These are phyloP conservation scores for Fagopyrum tataricum DNA, from an alignment of 148 eudicot genomes.

Conservation along the genomic window DNA sequence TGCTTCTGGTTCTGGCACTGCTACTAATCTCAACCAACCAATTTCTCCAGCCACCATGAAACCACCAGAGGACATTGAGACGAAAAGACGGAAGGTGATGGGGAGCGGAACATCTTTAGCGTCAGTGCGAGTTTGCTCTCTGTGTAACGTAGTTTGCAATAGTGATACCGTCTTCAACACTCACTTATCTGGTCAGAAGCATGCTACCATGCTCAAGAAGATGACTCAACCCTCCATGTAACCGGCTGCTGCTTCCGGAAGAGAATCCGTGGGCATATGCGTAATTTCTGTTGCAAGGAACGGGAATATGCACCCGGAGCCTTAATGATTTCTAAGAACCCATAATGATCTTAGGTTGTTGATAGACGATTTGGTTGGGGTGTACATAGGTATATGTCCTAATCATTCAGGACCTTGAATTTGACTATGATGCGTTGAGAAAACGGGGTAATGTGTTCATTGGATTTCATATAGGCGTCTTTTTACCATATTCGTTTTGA, in stretches of 20 bases:
- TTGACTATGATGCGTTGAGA: no score
- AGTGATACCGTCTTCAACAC: constrained; percentile 25
- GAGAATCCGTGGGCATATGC: background rate
- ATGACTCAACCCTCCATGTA: background rate
- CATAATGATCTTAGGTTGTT: no score
- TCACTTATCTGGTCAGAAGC: constrained; percentile 38
- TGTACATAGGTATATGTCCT: background rate
- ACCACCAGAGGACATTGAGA: constrained; percentile 21
- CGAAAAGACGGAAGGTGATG: constrained; percentile 29
- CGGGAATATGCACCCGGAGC: background rate
- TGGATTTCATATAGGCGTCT: no score
- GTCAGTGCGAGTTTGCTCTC: constrained; percentile 22
- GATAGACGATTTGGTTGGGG: background rate
- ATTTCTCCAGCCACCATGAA: background rate
- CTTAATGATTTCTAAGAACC: no score
- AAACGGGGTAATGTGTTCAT: no score
- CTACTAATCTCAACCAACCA: background rate
- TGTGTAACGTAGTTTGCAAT: constrained; percentile 43
- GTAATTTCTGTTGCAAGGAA: background rate
- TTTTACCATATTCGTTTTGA: no score
- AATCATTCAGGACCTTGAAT: background rate
- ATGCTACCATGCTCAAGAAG: constrained; percentile 23
- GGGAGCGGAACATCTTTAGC: constrained; percentile 22
- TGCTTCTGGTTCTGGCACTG: background rate
- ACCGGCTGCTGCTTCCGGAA: background rate